Evolutionary conservation across 2,329 filamentous ascomycete genomes (phyloP), one percentile per base, ranked within the genome.

Genomic region (Xylaria sp.): DNA sequence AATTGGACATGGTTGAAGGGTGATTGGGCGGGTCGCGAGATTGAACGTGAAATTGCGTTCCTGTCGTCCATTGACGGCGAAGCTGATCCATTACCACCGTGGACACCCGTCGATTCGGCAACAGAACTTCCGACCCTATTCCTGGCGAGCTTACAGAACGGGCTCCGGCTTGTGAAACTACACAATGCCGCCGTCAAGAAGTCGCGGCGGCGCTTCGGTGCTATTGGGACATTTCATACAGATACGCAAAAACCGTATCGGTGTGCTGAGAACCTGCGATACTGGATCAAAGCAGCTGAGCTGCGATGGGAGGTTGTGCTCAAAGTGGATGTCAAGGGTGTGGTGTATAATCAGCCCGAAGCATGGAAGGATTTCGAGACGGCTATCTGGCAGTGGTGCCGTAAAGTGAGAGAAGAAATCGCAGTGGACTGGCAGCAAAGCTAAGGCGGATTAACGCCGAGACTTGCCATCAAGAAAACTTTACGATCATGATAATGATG

Each of bases 241-340:
- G 93, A 99, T 76, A 94, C 95, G 9, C 89, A 88, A 63, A 98
- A 98, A 78, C 95, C 95, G 0, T 99, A 99, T 76, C 90, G 95
- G 51, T 89, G 89, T 66, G 92, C 94, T 2, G 95, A 99, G 70
- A 99, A 99, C 75, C 83, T 99, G 65, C 87, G 93, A 42, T 99
- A 91, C 81, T 99, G 95, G 94, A 86, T 91, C 78, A 99, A 99
- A 80, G 95, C 94, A 1, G 93, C 94, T 7, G 94, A 99, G 79
- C 83, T 98, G 61, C 88, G 95, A 58, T 99, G 94, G 89, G 95
- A 98, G 78, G 86, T 94, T 40, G 85, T 91, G 69, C 82, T 98
- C 54, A 87, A 89, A 66, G 84, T 97, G 57, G 92, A 97, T 72
- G 92, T 94, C 21, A 89, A 96, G 77, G 92, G 90, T 28, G 85